phyloP scores from a whole-genome alignment of 2,329 filamentous ascomycete species.

The Sclerotinia minor region DNA sequence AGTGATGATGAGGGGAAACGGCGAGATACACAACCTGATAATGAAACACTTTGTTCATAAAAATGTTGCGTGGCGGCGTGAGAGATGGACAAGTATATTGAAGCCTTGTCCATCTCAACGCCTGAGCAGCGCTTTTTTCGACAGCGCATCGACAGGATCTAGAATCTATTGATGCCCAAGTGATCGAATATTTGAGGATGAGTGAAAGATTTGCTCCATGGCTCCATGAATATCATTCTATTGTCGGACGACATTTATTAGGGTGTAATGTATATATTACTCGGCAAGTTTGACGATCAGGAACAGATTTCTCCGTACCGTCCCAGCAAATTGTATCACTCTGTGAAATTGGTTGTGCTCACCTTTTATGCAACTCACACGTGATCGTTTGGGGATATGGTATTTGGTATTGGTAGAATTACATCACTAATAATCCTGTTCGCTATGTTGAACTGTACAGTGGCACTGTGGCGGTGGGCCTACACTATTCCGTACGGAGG shows the following conservation, averaged over 20 bases:
- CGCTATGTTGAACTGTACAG: background rate
- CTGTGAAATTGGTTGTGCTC: background rate
- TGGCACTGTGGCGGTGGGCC: background rate
- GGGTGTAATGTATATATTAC: conserved; percentile 15
- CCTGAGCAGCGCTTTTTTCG: conserved; percentile 33
- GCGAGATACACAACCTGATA: conserved; percentile 28
- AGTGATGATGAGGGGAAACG: background rate
- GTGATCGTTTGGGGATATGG: background rate
- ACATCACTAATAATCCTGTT: background rate
- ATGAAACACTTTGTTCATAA: conserved; percentile 23
- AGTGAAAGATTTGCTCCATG: conserved; percentile 15
- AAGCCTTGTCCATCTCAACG: conserved; percentile 21
- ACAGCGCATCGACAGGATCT: conserved; percentile 36
- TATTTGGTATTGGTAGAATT: too few species aligned
- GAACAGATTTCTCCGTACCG: conserved; percentile 20
- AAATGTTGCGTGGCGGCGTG: conserved; percentile 37
- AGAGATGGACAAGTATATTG: conserved; percentile 38
- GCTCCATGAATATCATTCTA: background rate
- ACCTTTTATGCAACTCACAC: background rate
- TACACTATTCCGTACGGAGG: background rate
- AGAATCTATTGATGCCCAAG: conserved; percentile 38
- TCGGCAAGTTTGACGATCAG: conserved; percentile 23
- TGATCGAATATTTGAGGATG: conserved; percentile 17
- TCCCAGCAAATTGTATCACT: conserved; percentile 4
- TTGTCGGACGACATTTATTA: conserved; percentile 22